A percentile compares a stretch with the other conserved stretches of the same genome.
Evolutionary conservation across 2,329 filamentous ascomycete species (phyloP).

Genomic region (Leptographium radiaticola): DNA sequence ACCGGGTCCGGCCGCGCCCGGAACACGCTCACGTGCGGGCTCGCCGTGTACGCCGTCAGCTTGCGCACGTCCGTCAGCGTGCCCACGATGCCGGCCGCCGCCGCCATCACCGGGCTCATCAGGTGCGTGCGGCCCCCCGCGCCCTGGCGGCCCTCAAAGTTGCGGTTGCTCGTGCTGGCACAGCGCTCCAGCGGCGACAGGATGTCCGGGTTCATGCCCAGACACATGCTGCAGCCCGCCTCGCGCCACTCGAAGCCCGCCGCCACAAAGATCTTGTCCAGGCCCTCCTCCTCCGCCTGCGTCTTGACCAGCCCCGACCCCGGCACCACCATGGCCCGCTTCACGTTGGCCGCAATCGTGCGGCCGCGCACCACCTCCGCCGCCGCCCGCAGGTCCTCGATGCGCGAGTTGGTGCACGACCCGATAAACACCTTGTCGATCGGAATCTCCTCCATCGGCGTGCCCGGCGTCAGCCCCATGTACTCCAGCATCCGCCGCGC

Average conservation of each 20-base stretch:
- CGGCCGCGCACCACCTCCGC: constrained; percentile 76
- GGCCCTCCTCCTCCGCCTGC: constrained; percentile 79
- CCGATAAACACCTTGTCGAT: constrained; percentile 98
- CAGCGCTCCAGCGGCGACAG: constrained; percentile 84
- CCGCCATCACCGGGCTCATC: constrained; percentile 96
- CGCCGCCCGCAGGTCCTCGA: constrained; percentile 85
- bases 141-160: constrained; percentile 94
- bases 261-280: constrained; percentile 83
- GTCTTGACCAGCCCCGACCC: constrained; percentile 90
- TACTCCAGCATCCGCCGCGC: constrained; percentile 81
- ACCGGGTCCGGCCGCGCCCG: constrained; percentile 15
- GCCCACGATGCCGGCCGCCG: constrained; percentile 76
- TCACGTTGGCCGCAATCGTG: constrained; percentile 78
- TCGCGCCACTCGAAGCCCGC: constrained; percentile 97
- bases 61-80: constrained; percentile 88
- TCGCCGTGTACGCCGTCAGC: constrained; percentile 48
- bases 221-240: constrained; percentile 96
- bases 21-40: constrained; percentile 46
- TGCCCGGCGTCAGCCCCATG: constrained; percentile 84
- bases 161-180: constrained; percentile 90
- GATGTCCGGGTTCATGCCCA: constrained; percentile 99
- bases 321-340: constrained; percentile 90
- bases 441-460: constrained; percentile 78
- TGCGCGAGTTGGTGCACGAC: constrained; percentile 93
- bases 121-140: constrained; percentile 83